Base-by-base conservation (phyloP, 768 basidiomycete genomes). In the Paxillus rubicundulus region DNA sequence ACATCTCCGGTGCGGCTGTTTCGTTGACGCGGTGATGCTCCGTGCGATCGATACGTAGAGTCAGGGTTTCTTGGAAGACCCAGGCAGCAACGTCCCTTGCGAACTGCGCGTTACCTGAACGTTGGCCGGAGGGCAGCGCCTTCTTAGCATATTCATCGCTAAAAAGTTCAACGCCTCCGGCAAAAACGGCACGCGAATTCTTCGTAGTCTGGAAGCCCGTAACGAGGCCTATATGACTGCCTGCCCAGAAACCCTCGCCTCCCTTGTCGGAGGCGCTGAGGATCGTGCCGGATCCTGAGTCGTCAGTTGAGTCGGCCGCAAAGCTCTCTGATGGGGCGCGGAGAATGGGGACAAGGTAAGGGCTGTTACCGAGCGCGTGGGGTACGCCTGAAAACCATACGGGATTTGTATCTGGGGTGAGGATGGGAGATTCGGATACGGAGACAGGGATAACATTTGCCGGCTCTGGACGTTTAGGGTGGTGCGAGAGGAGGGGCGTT, bases 21-120 rank as follows among this genome's bases (percentile, higher is more conserved):
- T 80, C 77, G 55, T 86, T 84, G 44, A 84, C 74, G 51, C 80
- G 81, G 61, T 89, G 86, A 63, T 97, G 94, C 18, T 82, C 80
- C 7, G 81, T 81, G 41, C 69, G 75, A 55, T 92, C 86, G 51
- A 98, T 85, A 21, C 91, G 85, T 45, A 96, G 75, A 2, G 90
- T 89, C 12, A 84, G 77, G 2, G 80, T 79, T 68, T 97, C 90
- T 61, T 92, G 89, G 85, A 98, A 96, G 0, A 87, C 82, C 96
- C 96, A 99, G 5, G 82, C 79, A 4, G 86, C 80, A 39, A 98
- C 69, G 57, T 96, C 92, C 45, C 76, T 72, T 3, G 76, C 80
- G 55, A 97, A 87, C 50, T 82, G 82, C 7, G 74, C 72, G 66
- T 99, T 99, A 16, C 89, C 91, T 2, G 87, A 82, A 47, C 78